These are phyloP conservation scores for Zostera marina DNA, from an alignment of 116 monocot genomes.

Conservation along the genomic window DNA sequence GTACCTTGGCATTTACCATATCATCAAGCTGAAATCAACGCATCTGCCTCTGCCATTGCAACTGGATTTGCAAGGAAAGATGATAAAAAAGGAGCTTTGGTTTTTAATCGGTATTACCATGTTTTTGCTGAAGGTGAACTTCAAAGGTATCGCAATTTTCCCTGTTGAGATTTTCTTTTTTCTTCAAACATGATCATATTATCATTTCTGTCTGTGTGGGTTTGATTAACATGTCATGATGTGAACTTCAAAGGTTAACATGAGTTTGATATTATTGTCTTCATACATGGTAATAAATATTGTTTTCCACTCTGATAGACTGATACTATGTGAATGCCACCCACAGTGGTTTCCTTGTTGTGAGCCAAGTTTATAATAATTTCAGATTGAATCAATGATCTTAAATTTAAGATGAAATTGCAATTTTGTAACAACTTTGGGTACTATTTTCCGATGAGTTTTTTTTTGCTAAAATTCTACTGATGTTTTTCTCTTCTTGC, in stretches of 20 bases:
- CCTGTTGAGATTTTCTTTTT: neutral
- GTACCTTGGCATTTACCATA: conserved; percentile 98
- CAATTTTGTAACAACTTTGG: no score
- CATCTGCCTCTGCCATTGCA: conserved; percentile 53
- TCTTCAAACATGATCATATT: no score
- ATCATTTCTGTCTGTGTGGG: no score
- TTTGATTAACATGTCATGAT: no score
- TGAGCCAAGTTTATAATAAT: no score
- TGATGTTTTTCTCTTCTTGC: conserved; percentile 5
- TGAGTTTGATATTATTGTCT: no score
- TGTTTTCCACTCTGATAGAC: no score
- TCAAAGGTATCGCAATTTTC: conserved; percentile 39
- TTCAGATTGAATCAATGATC: no score
- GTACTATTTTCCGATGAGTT: neutral
- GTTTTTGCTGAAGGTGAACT: conserved; percentile 94
- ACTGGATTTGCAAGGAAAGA: conserved; percentile 82
- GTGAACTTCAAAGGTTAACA: conserved; percentile 78
- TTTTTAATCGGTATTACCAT: conserved; percentile 94
- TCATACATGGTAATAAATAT: no score
- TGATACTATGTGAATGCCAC: no score
- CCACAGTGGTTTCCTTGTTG: no score
- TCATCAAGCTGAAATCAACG: conserved; percentile 78
- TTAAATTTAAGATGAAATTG: no score
- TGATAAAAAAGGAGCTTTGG: conserved; percentile 84
- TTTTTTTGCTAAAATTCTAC: neutral